Evolutionary conservation across 495 filamentous ascomycete genomes (phyloP).

Genomic region (Venustampulla echinocandica): DNA sequence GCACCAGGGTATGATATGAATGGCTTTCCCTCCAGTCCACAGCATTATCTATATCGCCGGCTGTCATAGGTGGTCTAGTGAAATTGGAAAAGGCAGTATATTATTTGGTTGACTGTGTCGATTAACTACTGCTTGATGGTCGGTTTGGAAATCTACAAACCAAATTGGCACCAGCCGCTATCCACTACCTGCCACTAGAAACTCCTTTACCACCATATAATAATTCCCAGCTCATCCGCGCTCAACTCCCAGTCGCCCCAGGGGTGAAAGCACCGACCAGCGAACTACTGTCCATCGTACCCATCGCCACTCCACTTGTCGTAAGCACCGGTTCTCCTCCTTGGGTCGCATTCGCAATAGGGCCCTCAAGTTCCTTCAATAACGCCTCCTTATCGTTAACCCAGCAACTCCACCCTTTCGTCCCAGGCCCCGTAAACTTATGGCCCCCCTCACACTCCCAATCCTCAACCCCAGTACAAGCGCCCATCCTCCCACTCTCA

Average conservation of each 20-base stretch:
- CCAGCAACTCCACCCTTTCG: slow-evolving; percentile 21
- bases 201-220: too few relatives aligned
- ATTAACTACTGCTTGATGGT: too few relatives aligned
- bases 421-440: slow-evolving; percentile 16
- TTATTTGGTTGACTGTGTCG: too few relatives aligned
- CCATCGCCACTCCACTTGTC: not conserved
- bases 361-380: not conserved
- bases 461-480: slow-evolving; percentile 11
- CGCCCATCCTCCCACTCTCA: slow-evolving; percentile 12
- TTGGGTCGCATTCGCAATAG: not conserved
- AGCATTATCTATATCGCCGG: too few relatives aligned
- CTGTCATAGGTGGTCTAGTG: too few relatives aligned
- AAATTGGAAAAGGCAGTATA: too few relatives aligned
- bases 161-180: too few relatives aligned
- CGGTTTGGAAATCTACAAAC: too few relatives aligned
- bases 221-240: too few relatives aligned
- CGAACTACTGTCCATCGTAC: not conserved
- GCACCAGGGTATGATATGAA: too few relatives aligned
- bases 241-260: slow-evolving; percentile 4
- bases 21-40: too few relatives aligned
- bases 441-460: slow-evolving; percentile 11
- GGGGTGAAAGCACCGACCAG: slow-evolving; percentile 7
- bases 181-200: too few relatives aligned
- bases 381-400: slow-evolving; percentile 2
- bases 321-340: not conserved